A percentile compares a stretch with the other conserved stretches of the same genome.
phyloP scores from a whole-genome alignment of 2,329 filamentous ascomycete species.

The Exophiala alcalophila region DNA sequence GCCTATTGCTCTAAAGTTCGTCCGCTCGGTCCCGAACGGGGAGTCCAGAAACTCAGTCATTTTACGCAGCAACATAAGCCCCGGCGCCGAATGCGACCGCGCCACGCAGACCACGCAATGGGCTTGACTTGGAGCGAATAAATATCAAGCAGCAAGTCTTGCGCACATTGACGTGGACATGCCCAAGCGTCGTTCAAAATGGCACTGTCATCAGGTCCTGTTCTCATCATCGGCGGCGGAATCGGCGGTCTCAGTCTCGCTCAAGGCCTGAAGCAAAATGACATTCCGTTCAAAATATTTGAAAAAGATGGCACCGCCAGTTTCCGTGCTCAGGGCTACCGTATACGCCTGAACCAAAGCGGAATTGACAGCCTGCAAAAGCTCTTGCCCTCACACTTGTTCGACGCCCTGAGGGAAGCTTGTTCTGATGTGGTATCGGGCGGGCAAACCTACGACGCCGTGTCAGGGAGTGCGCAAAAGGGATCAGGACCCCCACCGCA shows the following conservation, averaged over 20 bases:
- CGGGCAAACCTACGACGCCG: conserved; percentile 4
- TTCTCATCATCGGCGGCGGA: conserved; percentile 37
- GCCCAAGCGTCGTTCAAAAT: too few species aligned
- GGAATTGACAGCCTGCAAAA: conserved; percentile 2
- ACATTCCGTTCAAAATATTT: conserved; percentile 37
- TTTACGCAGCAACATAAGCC: too few species aligned
- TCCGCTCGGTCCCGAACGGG: too few species aligned
- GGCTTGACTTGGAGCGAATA: too few species aligned
- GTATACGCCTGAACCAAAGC: conserved; percentile 32
- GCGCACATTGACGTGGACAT: too few species aligned
- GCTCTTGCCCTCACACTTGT: neutral
- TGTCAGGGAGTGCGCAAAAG: conserved; percentile 3
- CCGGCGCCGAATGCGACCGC: too few species aligned
- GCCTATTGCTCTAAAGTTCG: too few species aligned
- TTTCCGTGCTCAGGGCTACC: conserved; percentile 38
- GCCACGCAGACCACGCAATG: too few species aligned
- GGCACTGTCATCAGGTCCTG: neutral
- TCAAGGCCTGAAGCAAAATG: conserved; percentile 34
- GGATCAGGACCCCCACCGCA: neutral
- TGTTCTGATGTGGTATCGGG: conserved; percentile 1
- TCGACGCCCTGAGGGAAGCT: neutral
- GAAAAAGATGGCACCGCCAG: conserved; percentile 33
- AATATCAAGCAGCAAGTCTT: too few species aligned
- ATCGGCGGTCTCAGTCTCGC: conserved; percentile 38
- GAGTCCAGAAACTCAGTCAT: too few species aligned